Evolutionary conservation across 192 early-diverging fungal species (phyloP), one percentile per base, ranked within the genome.

Genomic region (Allomyces macrogynus): DNA sequence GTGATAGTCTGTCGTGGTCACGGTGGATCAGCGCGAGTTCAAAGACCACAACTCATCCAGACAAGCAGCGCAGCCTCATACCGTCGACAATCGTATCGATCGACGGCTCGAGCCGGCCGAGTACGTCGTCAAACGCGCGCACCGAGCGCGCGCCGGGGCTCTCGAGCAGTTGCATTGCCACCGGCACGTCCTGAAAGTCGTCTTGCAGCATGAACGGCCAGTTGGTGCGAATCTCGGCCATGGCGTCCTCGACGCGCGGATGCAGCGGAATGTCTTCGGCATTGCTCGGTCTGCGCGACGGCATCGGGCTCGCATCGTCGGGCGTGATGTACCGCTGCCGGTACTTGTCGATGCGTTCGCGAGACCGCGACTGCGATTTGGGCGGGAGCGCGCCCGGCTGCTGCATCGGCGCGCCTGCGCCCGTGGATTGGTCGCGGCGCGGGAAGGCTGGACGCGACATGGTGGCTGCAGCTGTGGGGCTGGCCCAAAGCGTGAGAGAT

Each of bases 21-120:
- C 32, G 32, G 32, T 7, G 32, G 32, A 40, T 40, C 32, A 40
- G 32, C 7, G 32, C 32, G 7, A 40, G 32, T 8, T 7, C 32
- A 40, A 40, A 40, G 32, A 40, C 32, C 32, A 8, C 7, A 40
- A 40, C 0, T 7, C 26, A 27, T 27, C 26, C 26, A 27, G 26
- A 1, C 4, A 3, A 26, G 32, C 7, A 40, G 1, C 24, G 22
- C 26, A 27, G 8, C 5, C 14, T 24, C 20, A 1, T 63, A 83
- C 80, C 82, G 65, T 82, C 80, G 23, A 84, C 82, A 49, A 84
- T 72, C 3, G 79, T 16, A 68, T 84, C 78, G 76, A 84, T 82
- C 10, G 77, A 73, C n/a, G 60, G 44, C 61, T 82, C 79, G 10
- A 84, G 70, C 44, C 67, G 62, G 23, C 70, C 71, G 61, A 76